Base-by-base conservation (phyloP, 2,329 filamentous ascomycete genomes). In the Colletotrichum filicis region DNA sequence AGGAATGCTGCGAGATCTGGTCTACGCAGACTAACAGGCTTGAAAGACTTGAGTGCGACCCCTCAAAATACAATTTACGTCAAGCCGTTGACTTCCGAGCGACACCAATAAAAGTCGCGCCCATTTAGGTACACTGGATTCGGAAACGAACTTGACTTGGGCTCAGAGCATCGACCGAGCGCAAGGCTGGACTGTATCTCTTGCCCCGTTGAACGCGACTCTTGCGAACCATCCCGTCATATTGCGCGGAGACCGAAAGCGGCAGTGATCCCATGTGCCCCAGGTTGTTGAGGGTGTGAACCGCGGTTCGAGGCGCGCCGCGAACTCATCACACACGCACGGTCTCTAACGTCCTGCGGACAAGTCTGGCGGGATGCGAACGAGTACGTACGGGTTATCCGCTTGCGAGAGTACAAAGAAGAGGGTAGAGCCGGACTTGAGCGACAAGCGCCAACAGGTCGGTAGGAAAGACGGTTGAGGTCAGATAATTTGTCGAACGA, bases 401-500 rank as follows among this genome's bases (percentile, higher is more conserved):
- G 57, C 22, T 52, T 63, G 49, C 52, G 26, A 26, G 24, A 5
- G 35, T 24, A 30, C 4, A 16, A 22, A 28, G 2, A 7, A 8
- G n/a, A 35, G 30, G 14, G 32, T 24, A 42, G 42, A 30, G 37
- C 46, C 32, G 46, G 19, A 12, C 22, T n/a, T 22, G 53, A 3
- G 24, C 32, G 55, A 30, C n/a, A 24, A 14, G 37, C 28, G 26
- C 26, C 22, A 12, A 16, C 22, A 8, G n/a, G 7, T 24, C 46
- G 49, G 49, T 55, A 28, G 32, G 19, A 12, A 56, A 19, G 19
- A 11, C 52, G 30, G 60, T 56, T 56, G 68, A 57, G 68, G 35
- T 62, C 56, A 56, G 61, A 66, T 30, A 60, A 30, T n/a, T 61
- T 24, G 59, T 52, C 53, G 24, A 68, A 53, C 37, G 65, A 68